phyloP scores from a whole-genome alignment of 1,139 yeast genomes.

The Nakaseomyces glabratus region DNA sequence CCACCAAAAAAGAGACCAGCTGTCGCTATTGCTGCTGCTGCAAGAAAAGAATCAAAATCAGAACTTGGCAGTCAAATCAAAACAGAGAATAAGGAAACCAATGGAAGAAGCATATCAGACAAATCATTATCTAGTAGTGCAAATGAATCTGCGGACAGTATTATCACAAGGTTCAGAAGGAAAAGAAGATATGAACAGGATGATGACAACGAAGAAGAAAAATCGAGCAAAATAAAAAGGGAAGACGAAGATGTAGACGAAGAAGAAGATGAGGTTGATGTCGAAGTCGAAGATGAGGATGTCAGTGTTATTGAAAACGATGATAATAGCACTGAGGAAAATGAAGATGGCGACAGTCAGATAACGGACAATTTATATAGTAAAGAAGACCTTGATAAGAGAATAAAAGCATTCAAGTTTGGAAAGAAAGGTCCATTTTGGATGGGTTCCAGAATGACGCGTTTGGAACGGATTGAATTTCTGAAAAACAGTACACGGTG shows the following conservation, averaged over 20 bases:
- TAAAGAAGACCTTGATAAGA: background rate
- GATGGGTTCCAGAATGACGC: constrained; percentile 3
- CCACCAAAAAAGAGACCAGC: constrained; percentile 30
- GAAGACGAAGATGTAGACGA: constrained; percentile 8
- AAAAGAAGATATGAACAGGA: constrained; percentile 2
- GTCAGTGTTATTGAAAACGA: constrained; percentile 5
- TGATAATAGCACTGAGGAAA: constrained; percentile 8
- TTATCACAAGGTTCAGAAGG: constrained; percentile 6
- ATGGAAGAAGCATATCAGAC: too few relatives aligned
- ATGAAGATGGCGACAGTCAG: constrained; percentile 6
- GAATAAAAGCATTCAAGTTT: background rate
- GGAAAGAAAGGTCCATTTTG: constrained; percentile 1
- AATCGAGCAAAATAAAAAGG: background rate
- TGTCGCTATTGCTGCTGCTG: constrained; percentile 16
- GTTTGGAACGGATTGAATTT: background rate
- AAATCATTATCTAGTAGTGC: too few relatives aligned
- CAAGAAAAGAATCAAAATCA: constrained; percentile 4
- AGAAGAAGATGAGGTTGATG: constrained; percentile 6
- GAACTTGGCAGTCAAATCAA: constrained; percentile 1
- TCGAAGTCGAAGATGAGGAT: constrained; percentile 2
- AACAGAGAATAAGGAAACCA: constrained; percentile 1
- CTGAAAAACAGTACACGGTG: constrained; percentile 2
- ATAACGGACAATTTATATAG: constrained; percentile 7
- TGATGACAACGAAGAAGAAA: constrained; percentile 8
- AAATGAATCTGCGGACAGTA: too few relatives aligned